Base-by-base conservation (phyloP, 257 asterid genomes). In the Nicotiana tomentosiformis region DNA sequence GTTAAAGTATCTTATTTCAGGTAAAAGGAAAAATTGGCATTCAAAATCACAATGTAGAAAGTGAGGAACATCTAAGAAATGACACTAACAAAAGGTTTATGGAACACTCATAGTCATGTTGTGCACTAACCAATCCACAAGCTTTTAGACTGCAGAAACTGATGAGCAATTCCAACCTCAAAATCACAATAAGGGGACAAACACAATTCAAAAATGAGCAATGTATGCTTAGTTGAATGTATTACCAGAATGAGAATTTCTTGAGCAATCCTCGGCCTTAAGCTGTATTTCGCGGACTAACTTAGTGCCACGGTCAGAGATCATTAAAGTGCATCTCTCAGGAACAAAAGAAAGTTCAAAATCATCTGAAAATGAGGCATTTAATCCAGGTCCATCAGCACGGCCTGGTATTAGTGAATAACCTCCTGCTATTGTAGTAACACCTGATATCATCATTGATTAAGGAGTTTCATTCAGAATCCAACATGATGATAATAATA, bases 391-490 rank as follows among this genome's bases (percentile, higher is more conserved):
- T 37, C 98, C 99, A 88, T 95, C 98, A 3, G 51, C 82, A 17
- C 81, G 90, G 78, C 97, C 99, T 67, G 90, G 10, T 77, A 76
- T 86, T 80, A 85, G 83, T 51, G 92, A 86, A 86, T 77, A 86
- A 60, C 98, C 99, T 53, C 99, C 99, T 77, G 98, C 98, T 78
- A 95, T 95, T 6, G 99, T 95, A 86, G 92, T 89, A 82, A 95
- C 99, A 51, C 98, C 98, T 95, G 85, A 53, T 60, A 66, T 81
- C 53, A 66, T 66, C 78, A 66, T 66, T 72, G n/a, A 32, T 20
- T 49, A 6, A 30, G 29, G 77, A 66, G 43, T 49, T 49, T 10
- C 51, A 67, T 58, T 81, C 14, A 53, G 53, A 32, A 23, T 23
- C 66, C 23, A 53, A 81, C 9, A 6, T 18, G 68, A 49, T 10